phyloP scores from a whole-genome alignment of 2,329 filamentous ascomycete genomes.

The Pyrenochaeta sp. region DNA sequence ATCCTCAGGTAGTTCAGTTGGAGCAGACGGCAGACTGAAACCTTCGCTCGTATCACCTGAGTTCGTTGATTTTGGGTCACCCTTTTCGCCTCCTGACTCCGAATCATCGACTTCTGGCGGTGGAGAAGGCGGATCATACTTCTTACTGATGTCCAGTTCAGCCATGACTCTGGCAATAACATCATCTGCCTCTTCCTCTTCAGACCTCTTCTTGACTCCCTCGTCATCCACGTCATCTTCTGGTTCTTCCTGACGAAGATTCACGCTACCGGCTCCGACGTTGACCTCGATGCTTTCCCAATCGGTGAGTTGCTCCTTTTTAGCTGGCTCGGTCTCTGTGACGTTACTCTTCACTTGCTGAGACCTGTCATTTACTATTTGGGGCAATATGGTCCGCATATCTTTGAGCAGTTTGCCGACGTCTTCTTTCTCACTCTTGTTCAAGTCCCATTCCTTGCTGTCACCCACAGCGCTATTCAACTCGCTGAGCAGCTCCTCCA shows the following conservation, averaged over 20 bases:
- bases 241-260: slow-evolving; percentile 24
- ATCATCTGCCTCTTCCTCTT: slow-evolving; percentile 54
- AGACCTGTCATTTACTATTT: slow-evolving; percentile 27
- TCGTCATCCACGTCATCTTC: slow-evolving; percentile 26
- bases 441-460: slow-evolving; percentile 51
- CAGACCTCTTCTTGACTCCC: slow-evolving; percentile 32
- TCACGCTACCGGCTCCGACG: slow-evolving; percentile 31
- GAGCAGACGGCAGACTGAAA: slow-evolving; percentile 54
- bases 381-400: slow-evolving; percentile 49
- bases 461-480: slow-evolving; percentile 38
- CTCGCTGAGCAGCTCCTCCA: slow-evolving; percentile 57
- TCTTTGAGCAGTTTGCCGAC: slow-evolving; percentile 52
- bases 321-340: slow-evolving; percentile 4
- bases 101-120: slow-evolving; percentile 22
- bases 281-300: slow-evolving; percentile 44
- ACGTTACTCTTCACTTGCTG: slow-evolving; percentile 6
- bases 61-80: slow-evolving; percentile 6
- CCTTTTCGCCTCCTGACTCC: slow-evolving; percentile 12
- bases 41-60: slow-evolving; percentile 14
- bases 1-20: slow-evolving; percentile 41
- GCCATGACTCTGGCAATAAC: slow-evolving; percentile 56
- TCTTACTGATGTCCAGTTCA: slow-evolving; percentile 54
- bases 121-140: slow-evolving; percentile 42
- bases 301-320: slow-evolving; percentile 30
- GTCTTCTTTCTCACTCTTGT: slow-evolving; percentile 50